Evolutionary conservation across 2,329 filamentous ascomycete genomes (phyloP).

Genomic region (Elsinoe ampelina): DNA sequence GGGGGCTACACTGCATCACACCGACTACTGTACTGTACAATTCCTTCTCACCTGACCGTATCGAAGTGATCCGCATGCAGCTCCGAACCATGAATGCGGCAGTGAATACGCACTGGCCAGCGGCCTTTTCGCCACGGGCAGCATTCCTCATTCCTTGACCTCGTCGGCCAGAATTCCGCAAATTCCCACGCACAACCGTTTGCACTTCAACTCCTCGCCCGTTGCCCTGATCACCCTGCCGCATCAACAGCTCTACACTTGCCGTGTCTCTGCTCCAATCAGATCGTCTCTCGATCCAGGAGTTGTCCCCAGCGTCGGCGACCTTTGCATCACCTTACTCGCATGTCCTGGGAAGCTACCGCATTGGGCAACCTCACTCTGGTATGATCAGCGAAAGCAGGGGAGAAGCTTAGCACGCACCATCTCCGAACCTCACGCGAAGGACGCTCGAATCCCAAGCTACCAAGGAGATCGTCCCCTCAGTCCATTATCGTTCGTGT

Average conservation of each 20-base stretch:
- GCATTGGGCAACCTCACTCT: background rate
- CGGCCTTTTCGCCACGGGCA: background rate
- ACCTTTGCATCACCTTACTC: background rate
- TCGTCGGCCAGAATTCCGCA: conserved; percentile 1
- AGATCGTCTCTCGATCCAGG: background rate
- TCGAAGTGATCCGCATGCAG: background rate
- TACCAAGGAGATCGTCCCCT: conserved; percentile 8
- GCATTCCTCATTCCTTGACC: background rate
- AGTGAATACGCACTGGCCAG: background rate
- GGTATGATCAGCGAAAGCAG: conserved; percentile 6
- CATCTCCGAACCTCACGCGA: conserved; percentile 1
- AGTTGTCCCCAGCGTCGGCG: background rate
- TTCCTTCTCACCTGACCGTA: background rate
- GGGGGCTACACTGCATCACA: background rate
- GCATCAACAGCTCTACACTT: background rate
- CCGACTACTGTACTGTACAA: too few species aligned
- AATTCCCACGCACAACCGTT: background rate
- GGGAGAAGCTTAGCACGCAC: conserved; percentile 7
- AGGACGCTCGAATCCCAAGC: background rate
- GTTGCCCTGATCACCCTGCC: background rate
- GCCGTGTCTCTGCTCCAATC: conserved; percentile 5
- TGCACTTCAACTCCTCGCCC: conserved; percentile 1
- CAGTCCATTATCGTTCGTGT: background rate
- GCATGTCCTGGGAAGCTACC: background rate
- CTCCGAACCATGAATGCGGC: background rate